Evolutionary conservation across 805 yeast genomes (phyloP).

Genomic region (Saturnispora dispora): DNA sequence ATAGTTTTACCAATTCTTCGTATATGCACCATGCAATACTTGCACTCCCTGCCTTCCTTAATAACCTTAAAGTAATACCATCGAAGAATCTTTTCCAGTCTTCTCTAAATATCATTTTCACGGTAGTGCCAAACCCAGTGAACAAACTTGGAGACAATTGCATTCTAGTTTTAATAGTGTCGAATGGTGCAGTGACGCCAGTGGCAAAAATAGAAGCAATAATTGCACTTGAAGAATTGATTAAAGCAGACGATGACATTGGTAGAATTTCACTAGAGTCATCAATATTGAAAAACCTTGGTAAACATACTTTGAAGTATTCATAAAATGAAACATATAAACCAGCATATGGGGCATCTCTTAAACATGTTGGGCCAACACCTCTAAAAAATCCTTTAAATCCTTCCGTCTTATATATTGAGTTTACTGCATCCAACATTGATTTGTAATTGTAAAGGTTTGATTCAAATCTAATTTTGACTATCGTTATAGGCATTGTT

Average conservation of each 20-base stretch:
- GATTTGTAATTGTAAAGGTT: constrained; percentile 62
- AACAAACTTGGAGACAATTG: constrained; percentile 55
- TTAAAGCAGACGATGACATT: constrained; percentile 32
- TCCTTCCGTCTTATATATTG: constrained; percentile 47
- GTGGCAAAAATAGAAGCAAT: constrained; percentile 75
- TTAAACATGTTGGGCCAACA: constrained; percentile 70
- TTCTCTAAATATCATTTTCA: constrained; percentile 34
- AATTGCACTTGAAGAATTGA: constrained; percentile 72
- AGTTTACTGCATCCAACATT: constrained; percentile 47
- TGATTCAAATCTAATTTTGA: constrained; percentile 86
- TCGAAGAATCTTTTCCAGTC: constrained; percentile 56
- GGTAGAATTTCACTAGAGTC: constrained; percentile 9
- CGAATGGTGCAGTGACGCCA: constrained; percentile 87
- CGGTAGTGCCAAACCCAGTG: constrained; percentile 34
- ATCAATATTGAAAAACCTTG: constrained; percentile 28
- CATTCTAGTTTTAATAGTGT: constrained; percentile 85
- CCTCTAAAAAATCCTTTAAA: constrained; percentile 75
- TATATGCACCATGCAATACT: constrained; percentile 97
- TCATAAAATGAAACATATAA: constrained; percentile 82
- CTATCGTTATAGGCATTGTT: constrained; percentile 90
- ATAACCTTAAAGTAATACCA: constrained; percentile 73
- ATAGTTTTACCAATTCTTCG: constrained; percentile 65
- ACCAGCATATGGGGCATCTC: constrained; percentile 98
- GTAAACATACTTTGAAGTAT: constrained; percentile 50
- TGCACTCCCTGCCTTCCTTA: constrained; percentile 82